Conservation (phyloP, 345 rosid species). For the Pistacia atlantica region DNA sequence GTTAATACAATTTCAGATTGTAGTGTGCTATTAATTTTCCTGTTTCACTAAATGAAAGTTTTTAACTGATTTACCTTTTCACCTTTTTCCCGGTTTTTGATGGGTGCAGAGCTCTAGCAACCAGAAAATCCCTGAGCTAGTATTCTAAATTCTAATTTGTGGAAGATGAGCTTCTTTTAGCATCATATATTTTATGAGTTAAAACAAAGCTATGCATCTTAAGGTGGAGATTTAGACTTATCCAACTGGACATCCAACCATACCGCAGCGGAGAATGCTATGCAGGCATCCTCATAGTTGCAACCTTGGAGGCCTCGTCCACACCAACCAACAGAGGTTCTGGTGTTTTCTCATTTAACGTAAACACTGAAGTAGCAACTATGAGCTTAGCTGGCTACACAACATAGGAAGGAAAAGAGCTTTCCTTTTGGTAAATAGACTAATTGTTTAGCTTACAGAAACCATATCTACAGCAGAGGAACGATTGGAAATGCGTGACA, state of each 20-base stretch:
- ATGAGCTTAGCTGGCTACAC: constrained; percentile 4
- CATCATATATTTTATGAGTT: not conserved
- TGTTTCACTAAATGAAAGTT: not conserved
- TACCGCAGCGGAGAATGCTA: not conserved
- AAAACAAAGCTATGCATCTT: constrained; percentile 2
- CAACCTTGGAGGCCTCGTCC: not conserved
- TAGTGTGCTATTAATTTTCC: too few species aligned
- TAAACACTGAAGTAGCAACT: not conserved
- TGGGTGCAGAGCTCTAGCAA: constrained; percentile 42
- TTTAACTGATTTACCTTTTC: not conserved
- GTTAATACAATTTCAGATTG: not conserved
- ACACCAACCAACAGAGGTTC: not conserved
- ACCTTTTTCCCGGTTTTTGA: not conserved
- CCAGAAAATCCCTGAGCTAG: constrained; percentile 39
- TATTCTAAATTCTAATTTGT: not conserved
- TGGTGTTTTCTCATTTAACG: not conserved
- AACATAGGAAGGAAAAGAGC: not conserved
- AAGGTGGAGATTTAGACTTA: not conserved
- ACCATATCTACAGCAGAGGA: not conserved
- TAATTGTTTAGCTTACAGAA: not conserved
- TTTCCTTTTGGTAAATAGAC: not conserved
- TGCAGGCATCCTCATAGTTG: not conserved
- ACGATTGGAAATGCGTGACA: not conserved
- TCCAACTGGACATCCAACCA: not conserved
- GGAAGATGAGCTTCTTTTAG: not conserved